Percentiles rank a stretch among this genome's conserved stretches.
These are phyloP conservation scores for Cynanchum wilfordii DNA, from an alignment of 257 asterid genomes.

Conservation along the genomic window DNA sequence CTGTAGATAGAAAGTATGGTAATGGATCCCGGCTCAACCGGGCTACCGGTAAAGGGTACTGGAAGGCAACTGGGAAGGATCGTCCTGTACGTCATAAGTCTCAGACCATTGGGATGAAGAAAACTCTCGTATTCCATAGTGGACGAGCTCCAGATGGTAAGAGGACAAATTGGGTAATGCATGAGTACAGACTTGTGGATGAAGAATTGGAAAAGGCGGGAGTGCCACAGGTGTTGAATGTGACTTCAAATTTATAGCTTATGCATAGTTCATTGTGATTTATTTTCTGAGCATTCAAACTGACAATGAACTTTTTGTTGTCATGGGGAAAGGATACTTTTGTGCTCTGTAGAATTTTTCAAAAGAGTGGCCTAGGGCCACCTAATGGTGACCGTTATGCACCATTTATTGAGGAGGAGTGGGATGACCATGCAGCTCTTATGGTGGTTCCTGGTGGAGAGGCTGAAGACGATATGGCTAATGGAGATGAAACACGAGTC, in stretches of 20 bases:
- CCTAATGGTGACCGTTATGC: slow-evolving; percentile 93
- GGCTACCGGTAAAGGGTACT: slow-evolving; percentile 87
- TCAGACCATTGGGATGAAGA: slow-evolving; percentile 79
- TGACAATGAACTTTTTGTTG: slow-evolving; percentile 28
- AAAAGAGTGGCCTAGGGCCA: slow-evolving; percentile 95
- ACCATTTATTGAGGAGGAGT: slow-evolving; percentile 93
- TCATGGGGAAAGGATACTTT: slow-evolving; percentile 73
- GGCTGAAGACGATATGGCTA: slow-evolving; percentile 63
- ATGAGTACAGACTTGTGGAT: slow-evolving; percentile 82
- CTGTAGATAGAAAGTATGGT: slow-evolving; percentile 84
- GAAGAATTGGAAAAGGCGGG: slow-evolving; percentile 68
- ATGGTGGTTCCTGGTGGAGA: slow-evolving; percentile 65
- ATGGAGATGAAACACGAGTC: slow-evolving; percentile 59
- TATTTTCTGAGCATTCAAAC: slow-evolving; percentile 21
- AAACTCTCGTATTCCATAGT: slow-evolving; percentile 80
- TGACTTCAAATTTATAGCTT: not conserved
- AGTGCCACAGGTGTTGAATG: slow-evolving; percentile 59
- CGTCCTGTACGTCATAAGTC: slow-evolving; percentile 64
- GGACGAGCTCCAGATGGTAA: slow-evolving; percentile 97
- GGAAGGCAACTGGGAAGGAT: slow-evolving; percentile 98
- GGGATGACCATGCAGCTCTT: slow-evolving; percentile 70
- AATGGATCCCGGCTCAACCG: slow-evolving; percentile 91
- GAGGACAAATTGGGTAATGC: slow-evolving; percentile 98
- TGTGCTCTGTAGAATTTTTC: slow-evolving; percentile 94
- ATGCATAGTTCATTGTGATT: slow-evolving; percentile 7